Evolutionary conservation across 179 eudicot species (phyloP).

Genomic region (Monotropa hypopitys): DNA sequence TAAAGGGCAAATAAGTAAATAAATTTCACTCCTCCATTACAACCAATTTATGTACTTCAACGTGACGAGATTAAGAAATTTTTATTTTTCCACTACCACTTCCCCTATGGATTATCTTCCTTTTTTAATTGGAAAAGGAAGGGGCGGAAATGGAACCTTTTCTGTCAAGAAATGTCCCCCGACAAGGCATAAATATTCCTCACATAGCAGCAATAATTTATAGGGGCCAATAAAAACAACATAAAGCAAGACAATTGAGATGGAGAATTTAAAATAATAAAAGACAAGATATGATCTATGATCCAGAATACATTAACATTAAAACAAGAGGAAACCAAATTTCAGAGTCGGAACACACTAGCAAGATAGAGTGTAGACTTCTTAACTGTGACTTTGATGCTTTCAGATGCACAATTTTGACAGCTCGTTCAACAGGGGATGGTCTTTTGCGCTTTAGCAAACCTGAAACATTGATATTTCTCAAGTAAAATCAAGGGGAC

Average conservation of each 20-base stretch:
- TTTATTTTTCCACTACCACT: background rate
- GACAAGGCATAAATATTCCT: background rate
- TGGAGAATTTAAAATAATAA: background rate
- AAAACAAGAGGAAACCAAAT: background rate
- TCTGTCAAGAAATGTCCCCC: background rate
- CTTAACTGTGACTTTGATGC: conserved; percentile 41
- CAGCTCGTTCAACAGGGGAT: conserved; percentile 34
- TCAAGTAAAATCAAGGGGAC: background rate
- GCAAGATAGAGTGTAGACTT: background rate
- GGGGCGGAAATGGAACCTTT: background rate
- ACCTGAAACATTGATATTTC: conserved; percentile 22
- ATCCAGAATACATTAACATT: background rate
- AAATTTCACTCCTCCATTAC: background rate
- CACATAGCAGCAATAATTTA: background rate
- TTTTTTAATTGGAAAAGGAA: background rate
- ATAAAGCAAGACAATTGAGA: background rate
- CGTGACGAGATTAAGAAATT: background rate
- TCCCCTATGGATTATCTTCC: background rate
- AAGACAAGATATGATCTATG: background rate
- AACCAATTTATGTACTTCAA: background rate
- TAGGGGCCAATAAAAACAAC: background rate
- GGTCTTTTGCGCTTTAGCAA: conserved; percentile 43
- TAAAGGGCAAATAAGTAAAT: background rate
- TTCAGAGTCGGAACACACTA: background rate
- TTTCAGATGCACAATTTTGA: conserved; percentile 29